Evolutionary conservation across 1,139 yeast species (phyloP), one percentile per base, ranked within the genome.

Genomic region (Tardiomyces depauwii): DNA sequence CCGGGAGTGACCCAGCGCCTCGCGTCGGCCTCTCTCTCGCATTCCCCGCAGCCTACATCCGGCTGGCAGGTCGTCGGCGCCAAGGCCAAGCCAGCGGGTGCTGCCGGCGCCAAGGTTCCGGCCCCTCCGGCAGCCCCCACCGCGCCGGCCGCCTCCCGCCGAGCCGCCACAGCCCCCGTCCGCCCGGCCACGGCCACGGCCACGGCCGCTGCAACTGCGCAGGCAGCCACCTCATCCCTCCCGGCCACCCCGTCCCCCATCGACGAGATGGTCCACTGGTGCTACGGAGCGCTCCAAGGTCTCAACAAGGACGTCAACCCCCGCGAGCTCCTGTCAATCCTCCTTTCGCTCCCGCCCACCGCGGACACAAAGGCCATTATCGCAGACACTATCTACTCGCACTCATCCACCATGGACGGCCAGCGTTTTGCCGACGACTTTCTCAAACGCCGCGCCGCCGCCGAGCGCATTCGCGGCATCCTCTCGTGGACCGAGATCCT

Each of bases 361-460:
- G 56, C 72, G 6, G 96, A 88, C 55, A 79, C 95, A 1, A 72
- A 75, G 43, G 95, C 82, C 61, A 85, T 91, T 60, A 88, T 91
- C 60, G 82, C 95, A 2, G 98, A 91, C 62, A 86, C 96, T 13
- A 80, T 91, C 51, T 89, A 88, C 66, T 80, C 93, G 44, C 85
- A 91, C 54, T 85, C 96, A 27, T 77, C 93, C 2, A 83, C 93
- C 2, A 81, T 91, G 86, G 96, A 91, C 62, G 98, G 97, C 19
- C 80, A 96, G 61, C 75, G 95, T 53, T 91, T 89, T 70, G 95
- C 97, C 1, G 78, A 76, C 49, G 98, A 91, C 60, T 91, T 91
- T 62, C 70, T 83, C 62, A 84, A 82, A 66, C 80, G 84, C 61
- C 81, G 93, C 59, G 73, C 72, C 53, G 74, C 70, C 48, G 88